Percentiles rank a stretch among this genome's conserved stretches.
Evolutionary conservation across 2,329 filamentous ascomycete species (phyloP).

Genomic region (Calonectria ilicicola): DNA sequence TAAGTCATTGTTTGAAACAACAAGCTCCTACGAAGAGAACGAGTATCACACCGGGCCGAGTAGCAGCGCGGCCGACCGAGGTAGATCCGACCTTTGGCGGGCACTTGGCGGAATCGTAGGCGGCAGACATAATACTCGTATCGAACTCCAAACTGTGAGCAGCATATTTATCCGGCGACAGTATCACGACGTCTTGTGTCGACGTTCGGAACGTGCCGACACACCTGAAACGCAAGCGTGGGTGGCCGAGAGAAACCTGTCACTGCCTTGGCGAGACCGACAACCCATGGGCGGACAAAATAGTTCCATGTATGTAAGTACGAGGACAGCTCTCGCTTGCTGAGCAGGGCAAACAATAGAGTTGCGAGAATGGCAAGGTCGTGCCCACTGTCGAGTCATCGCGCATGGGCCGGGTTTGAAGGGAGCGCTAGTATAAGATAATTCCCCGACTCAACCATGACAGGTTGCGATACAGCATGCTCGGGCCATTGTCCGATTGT

Average conservation of each 20-base stretch:
- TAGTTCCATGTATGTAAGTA: conserved; percentile 10
- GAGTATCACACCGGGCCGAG: conserved; percentile 8
- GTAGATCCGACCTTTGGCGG: background rate
- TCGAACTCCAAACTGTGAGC: background rate
- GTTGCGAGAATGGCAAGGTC: background rate
- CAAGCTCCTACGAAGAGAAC: background rate
- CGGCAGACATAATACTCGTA: background rate
- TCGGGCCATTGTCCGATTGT: background rate
- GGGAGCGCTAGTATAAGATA: background rate
- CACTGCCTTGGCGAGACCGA: conserved; percentile 1
- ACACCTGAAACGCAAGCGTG: conserved; percentile 39
- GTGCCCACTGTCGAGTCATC: background rate
- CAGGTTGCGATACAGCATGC: background rate
- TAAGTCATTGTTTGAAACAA: background rate
- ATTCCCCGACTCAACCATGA: conserved; percentile 8
- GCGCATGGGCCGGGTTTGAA: conserved; percentile 13
- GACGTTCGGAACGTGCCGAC: conserved; percentile 32
- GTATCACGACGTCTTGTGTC: conserved; percentile 7
- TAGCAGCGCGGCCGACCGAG: background rate
- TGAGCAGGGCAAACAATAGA: background rate
- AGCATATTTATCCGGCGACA: conserved; percentile 1
- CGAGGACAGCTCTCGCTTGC: conserved; percentile 6
- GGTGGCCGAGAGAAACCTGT: conserved; percentile 18
- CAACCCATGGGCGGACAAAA: conserved; percentile 28
- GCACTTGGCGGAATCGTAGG: background rate